Percentiles rank a stretch among this genome's conserved stretches.
Evolutionary conservation across 2,329 filamentous ascomycete genomes (phyloP).

Genomic region (Trematosphaeria pertusa): DNA sequence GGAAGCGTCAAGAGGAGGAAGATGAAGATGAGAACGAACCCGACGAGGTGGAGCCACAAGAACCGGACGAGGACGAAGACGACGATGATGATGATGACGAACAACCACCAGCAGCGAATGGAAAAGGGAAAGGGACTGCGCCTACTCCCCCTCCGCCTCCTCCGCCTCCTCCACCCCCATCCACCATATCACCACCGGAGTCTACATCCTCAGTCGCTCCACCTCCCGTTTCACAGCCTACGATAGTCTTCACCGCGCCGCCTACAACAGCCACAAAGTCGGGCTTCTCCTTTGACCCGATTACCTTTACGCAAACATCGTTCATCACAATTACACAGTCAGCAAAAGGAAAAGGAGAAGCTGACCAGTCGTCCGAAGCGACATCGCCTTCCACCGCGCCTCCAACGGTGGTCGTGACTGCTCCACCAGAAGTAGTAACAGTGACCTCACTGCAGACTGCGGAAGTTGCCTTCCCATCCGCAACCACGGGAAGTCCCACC

Average conservation of each 20-base stretch:
- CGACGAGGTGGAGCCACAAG: no score
- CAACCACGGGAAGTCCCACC: no score
- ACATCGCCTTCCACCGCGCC: neutral
- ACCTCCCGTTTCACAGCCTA: no score
- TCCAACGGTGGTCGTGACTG: neutral
- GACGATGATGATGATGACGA: neutral
- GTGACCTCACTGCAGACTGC: neutral
- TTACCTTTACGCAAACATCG: conserved; percentile 1
- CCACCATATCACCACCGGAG: neutral
- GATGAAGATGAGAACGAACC: neutral
- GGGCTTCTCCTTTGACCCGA: neutral
- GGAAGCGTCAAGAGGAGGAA: neutral
- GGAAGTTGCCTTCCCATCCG: no score
- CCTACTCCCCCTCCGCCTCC: neutral
- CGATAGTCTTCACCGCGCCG: neutral
- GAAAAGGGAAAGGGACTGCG: conserved; percentile 1
- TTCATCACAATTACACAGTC: conserved; percentile 8
- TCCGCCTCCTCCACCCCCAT: neutral
- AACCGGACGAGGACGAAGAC: neutral
- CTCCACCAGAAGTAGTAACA: neutral
- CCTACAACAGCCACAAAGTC: neutral
- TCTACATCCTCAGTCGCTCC: no score
- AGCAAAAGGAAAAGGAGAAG: conserved; percentile 1
- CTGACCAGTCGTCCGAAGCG: neutral
- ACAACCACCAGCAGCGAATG: neutral